phyloP scores from a whole-genome alignment of 2,329 filamentous ascomycete genomes.

The Fusarium scirpi region DNA sequence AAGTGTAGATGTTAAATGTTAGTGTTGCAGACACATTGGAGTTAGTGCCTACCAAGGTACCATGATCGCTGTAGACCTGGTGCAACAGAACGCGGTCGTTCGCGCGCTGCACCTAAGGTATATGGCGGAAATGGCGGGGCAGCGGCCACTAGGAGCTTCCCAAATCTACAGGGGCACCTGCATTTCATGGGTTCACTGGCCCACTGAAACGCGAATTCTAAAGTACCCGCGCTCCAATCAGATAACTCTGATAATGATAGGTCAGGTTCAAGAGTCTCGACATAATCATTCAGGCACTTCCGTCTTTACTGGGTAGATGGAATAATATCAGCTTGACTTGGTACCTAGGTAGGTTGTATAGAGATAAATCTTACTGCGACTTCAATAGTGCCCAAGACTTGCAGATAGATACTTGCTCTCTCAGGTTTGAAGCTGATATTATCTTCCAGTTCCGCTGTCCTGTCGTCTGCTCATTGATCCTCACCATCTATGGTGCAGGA shows the following conservation, averaged over 20 bases:
- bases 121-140: slow-evolving; percentile 26
- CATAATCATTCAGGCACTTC: background rate
- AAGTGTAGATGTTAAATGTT: background rate
- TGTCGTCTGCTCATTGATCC: background rate
- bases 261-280: background rate
- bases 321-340: background rate
- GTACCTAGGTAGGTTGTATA: background rate
- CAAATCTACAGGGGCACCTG: slow-evolving; percentile 11
- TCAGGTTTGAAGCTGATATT: background rate
- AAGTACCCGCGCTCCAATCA: slow-evolving; percentile 36
- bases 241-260: slow-evolving; percentile 15
- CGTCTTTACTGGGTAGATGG: no score
- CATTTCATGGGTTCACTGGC: background rate
- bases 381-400: no score
- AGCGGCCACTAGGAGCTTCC: slow-evolving; percentile 21
- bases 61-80: background rate
- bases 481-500: background rate
- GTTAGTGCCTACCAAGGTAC: background rate
- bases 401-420: background rate
- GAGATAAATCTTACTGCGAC: background rate
- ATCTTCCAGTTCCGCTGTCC: background rate
- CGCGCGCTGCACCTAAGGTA: background rate
- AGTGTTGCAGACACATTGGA: background rate
- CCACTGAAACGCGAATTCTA: slow-evolving; percentile 30
- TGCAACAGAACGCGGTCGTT: slow-evolving; percentile 29